phyloP scores from a whole-genome alignment of 352 stramenopile species.

The Phytopythium aichiense region DNA sequence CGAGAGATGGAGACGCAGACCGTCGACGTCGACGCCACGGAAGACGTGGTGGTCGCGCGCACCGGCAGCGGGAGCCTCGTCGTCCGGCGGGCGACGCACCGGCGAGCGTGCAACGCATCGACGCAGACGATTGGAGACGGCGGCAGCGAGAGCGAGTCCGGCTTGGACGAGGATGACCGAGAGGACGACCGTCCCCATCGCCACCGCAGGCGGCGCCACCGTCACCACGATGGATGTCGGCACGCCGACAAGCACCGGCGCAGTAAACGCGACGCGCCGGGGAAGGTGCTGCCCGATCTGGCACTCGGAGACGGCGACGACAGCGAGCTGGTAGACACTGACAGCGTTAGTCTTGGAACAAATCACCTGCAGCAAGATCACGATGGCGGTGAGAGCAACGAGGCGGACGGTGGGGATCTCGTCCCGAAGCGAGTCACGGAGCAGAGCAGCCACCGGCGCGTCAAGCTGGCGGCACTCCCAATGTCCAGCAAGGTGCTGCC shows the following conservation, averaged over 20 bases:
- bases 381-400: neutral
- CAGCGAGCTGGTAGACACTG: neutral
- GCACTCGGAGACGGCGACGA: neutral
- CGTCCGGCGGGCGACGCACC: neutral
- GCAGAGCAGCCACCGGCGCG: neutral
- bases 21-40: neutral
- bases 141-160: neutral
- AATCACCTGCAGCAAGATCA: too few relatives aligned
- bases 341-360: neutral
- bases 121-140: neutral
- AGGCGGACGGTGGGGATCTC: neutral
- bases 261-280: neutral
- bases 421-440: neutral
- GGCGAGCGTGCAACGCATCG: neutral
- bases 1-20: conserved; percentile 2
- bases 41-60: neutral
- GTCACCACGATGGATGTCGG: neutral
- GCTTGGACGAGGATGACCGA: neutral
- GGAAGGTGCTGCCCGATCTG: conserved; percentile 4
- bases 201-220: neutral
- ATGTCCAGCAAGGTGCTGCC: conserved; percentile 8
- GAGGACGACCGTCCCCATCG: neutral
- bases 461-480: neutral
- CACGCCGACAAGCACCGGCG: conserved; percentile 1
- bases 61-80: conserved; percentile 3